Percentiles rank a stretch among this genome's conserved stretches.
phyloP scores from a whole-genome alignment of 2,329 filamentous ascomycete genomes.

The Talaromyces sp. region DNA sequence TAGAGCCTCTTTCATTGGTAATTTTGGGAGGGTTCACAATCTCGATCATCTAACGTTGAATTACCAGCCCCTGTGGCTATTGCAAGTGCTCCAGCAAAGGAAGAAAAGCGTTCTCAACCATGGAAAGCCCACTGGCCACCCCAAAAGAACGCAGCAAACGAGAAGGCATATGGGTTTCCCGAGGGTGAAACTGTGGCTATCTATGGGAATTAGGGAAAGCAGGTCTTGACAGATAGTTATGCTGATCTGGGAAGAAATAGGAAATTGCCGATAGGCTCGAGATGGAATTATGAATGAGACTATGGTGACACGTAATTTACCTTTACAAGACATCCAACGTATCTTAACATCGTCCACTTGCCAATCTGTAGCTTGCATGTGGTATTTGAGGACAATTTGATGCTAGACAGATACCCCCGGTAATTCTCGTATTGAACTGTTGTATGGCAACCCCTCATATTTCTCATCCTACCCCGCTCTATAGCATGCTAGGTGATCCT shows the following conservation, averaged over 20 bases:
- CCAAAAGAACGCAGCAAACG: background rate
- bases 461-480: background rate
- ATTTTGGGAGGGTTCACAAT: background rate
- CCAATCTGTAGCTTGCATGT: background rate
- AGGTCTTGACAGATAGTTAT: background rate
- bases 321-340: background rate
- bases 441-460: background rate
- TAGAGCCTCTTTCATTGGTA: background rate
- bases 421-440: background rate
- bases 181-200: background rate
- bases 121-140: background rate
- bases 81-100: background rate
- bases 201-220: background rate
- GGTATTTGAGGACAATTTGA: background rate
- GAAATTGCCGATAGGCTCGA: background rate
- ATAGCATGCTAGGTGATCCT: background rate
- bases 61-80: background rate
- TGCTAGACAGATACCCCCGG: background rate
- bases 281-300: background rate
- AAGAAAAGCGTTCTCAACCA: background rate
- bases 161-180: background rate
- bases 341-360: background rate
- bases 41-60: background rate
- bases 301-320: background rate
- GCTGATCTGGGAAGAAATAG: background rate